phyloP scores from a whole-genome alignment of 129 eudicot species.

The Centaurea solstitialis region DNA sequence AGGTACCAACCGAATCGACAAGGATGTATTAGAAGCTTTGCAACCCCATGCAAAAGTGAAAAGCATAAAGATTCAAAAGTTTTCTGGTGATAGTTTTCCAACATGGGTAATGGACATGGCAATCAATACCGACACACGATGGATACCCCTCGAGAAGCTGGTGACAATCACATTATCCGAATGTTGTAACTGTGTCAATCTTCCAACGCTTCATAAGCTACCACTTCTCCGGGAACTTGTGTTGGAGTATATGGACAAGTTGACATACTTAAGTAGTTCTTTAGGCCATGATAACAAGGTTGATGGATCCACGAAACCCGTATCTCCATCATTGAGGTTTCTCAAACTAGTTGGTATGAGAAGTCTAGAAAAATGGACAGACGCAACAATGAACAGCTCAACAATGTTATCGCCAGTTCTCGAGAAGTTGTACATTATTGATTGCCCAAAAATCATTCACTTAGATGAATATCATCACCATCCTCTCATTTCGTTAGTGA shows the following conservation, averaged over 20 bases:
- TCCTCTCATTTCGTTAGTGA: no score
- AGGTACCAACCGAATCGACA: not conserved
- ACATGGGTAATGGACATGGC: conserved; percentile 23
- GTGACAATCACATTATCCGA: not conserved
- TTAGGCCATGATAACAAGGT: no score
- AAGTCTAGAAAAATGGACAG: not conserved
- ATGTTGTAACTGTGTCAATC: not conserved
- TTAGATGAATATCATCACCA: no score
- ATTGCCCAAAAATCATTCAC: no score
- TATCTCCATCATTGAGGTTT: not conserved
- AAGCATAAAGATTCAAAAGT: not conserved
- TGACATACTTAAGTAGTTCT: not conserved
- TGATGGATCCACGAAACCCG: no score
- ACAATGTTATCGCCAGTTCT: not conserved
- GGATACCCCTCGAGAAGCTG: not conserved
- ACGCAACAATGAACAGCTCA: not conserved
- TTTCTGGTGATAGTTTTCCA: conserved; percentile 1
- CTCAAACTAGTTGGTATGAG: not conserved
- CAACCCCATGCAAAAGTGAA: conserved; percentile 19
- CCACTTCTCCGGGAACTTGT: conserved; percentile 11
- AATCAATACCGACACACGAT: no score
- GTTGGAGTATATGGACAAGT: not conserved
- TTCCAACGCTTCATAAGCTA: conserved; percentile 20
- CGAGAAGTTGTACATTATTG: not conserved
- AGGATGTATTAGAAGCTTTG: conserved; percentile 27